Conservation (phyloP, 768 basidiomycete species). For the Gautieria morchelliformis region DNA sequence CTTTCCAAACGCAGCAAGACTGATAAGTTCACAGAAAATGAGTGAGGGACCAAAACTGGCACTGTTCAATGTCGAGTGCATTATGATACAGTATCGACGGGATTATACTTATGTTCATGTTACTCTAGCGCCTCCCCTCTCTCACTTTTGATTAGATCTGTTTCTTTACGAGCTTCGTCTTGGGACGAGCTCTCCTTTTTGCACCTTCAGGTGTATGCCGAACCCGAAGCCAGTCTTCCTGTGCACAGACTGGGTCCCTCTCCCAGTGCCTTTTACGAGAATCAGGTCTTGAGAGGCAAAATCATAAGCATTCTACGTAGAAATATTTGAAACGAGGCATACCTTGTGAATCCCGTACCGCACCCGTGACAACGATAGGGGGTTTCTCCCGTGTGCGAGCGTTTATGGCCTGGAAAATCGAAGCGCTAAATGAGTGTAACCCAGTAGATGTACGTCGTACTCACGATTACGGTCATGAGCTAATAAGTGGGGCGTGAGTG, state of each 20-base stretch:
- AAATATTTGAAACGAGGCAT: not conserved
- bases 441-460: not conserved
- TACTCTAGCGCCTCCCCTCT: not conserved
- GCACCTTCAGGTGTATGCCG: conserved; percentile 8
- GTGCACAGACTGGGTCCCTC: conserved; percentile 7
- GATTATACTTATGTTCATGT: not conserved
- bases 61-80: not conserved
- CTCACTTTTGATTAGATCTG: not conserved
- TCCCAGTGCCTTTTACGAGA: conserved; percentile 9
- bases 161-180: conserved; percentile 6
- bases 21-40: not conserved
- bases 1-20: too few species aligned
- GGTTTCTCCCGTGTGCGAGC: conserved; percentile 8
- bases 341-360: conserved; percentile 7
- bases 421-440: not conserved
- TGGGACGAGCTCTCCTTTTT: conserved; percentile 6
- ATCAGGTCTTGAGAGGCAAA: not conserved
- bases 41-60: not conserved
- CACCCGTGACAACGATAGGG: conserved; percentile 10
- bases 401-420: conserved; percentile 4
- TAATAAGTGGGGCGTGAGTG: not conserved
- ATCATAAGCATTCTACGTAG: not conserved
- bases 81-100: not conserved
- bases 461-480: conserved; percentile 7
- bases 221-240: conserved; percentile 8